phyloP scores from a whole-genome alignment of 495 filamentous ascomycete genomes.

The Penicillium chermesinum region DNA sequence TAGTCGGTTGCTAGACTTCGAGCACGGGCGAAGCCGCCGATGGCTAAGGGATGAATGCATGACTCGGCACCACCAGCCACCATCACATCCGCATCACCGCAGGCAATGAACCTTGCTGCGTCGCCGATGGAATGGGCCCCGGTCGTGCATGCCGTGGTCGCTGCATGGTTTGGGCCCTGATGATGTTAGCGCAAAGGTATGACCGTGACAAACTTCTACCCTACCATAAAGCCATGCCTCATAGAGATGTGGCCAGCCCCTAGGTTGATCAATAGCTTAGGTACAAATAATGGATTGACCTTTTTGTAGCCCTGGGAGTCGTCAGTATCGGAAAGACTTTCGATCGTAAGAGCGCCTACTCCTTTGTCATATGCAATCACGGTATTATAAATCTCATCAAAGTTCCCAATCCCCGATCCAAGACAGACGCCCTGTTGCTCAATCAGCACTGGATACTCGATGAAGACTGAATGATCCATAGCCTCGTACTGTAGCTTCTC shows the following conservation, averaged over 20 bases:
- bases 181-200: background rate
- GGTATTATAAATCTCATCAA: conserved; percentile 82
- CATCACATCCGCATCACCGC: conserved; percentile 91
- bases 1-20: conserved; percentile 76
- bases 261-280: conserved; percentile 87
- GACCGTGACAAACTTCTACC: background rate
- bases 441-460: conserved; percentile 3
- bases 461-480: background rate
- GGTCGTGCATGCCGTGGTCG: conserved; percentile 91
- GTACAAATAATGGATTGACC: conserved; percentile 88
- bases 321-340: background rate
- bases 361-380: conserved; percentile 69
- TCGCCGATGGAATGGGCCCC: conserved; percentile 93
- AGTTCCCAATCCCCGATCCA: conserved; percentile 93
- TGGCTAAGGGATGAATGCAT: conserved; percentile 90
- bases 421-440: conserved; percentile 70
- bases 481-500: conserved; percentile 58
- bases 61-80: conserved; percentile 90
- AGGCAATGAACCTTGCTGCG: conserved; percentile 82
- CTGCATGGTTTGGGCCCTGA: conserved; percentile 82
- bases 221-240: conserved; percentile 75
- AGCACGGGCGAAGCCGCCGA: conserved; percentile 85
- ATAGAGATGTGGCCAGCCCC: conserved; percentile 93
- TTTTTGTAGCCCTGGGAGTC: conserved; percentile 73
- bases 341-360: conserved; percentile 36